These are phyloP conservation scores for Ulvella scutata DNA, from an alignment of 139 green algal species.

Conservation along the genomic window DNA sequence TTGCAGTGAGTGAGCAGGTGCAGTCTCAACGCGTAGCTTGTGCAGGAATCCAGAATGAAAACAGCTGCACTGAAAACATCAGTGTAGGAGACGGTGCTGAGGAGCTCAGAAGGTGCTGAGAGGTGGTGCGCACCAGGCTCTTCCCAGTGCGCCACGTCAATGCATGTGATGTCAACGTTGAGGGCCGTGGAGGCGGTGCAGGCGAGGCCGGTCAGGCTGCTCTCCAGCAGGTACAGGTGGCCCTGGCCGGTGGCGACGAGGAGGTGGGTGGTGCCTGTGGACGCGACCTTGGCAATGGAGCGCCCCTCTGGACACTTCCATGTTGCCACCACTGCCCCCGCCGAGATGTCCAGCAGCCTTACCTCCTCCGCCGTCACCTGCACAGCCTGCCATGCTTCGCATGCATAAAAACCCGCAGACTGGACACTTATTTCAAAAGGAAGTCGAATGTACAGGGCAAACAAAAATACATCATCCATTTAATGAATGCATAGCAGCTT, in stretches of 20 bases:
- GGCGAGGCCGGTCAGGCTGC: slow-evolving; percentile 17
- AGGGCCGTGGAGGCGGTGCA: slow-evolving; percentile 34
- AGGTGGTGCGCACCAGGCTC: neutral
- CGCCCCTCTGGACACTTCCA: slow-evolving; percentile 46
- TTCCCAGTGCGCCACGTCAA: slow-evolving; percentile 69
- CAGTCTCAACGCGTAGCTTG: no score
- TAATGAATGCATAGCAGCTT: no score
- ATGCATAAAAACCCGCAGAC: no score
- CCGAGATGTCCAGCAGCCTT: neutral
- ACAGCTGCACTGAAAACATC: no score
- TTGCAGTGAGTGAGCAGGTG: no score
- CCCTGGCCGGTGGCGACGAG: slow-evolving; percentile 53
- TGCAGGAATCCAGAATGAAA: no score
- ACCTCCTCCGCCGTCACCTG: slow-evolving; percentile 17
- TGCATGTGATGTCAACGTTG: slow-evolving; percentile 70
- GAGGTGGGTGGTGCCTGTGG: slow-evolving; percentile 57
- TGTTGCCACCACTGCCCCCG: neutral
- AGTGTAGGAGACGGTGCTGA: no score
- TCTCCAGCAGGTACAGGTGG: slow-evolving; percentile 52
- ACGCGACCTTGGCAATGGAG: slow-evolving; percentile 53
- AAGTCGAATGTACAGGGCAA: no score
- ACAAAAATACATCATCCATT: no score
- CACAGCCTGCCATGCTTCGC: no score
- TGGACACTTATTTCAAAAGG: no score
- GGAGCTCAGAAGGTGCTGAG: no score